Conservation (phyloP, 208 protist genomes). For the Leptomonas pyrrhocoris region DNA sequence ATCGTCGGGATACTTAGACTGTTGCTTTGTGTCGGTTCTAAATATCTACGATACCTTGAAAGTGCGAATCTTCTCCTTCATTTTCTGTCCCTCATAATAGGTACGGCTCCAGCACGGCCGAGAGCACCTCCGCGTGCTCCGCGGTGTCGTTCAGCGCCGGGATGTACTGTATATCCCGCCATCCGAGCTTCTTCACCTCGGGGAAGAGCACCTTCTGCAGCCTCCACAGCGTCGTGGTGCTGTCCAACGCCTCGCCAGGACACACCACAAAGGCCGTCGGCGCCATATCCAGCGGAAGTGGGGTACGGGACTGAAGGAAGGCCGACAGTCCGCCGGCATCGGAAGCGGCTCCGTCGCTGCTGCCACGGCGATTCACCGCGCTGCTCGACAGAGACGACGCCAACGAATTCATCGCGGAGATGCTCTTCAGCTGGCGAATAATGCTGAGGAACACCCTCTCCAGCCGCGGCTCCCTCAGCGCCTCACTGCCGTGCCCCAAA, state of each 20-base stretch:
- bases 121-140: conserved; percentile 21
- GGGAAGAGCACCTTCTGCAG: conserved; percentile 16
- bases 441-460: conserved; percentile 25
- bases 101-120: conserved; percentile 10
- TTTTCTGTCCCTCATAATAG: no score
- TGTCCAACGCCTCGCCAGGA: conserved; percentile 36
- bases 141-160: conserved; percentile 34
- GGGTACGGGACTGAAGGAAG: neutral
- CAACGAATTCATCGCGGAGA: neutral
- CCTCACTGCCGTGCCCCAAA: conserved; percentile 21
- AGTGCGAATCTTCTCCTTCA: no score
- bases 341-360: neutral
- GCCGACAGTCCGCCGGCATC: neutral
- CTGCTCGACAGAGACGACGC: neutral
- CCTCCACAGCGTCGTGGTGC: conserved; percentile 24
- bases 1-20: no score
- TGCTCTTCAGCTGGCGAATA: conserved; percentile 9
- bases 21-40: no score
- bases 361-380: neutral
- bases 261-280: conserved; percentile 38
- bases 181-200: conserved; percentile 17
- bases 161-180: conserved; percentile 32
- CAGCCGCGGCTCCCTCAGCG: conserved; percentile 35
- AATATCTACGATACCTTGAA: no score
- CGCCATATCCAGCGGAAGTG: neutral